Conservation (phyloP, 805 yeast species). For the Candida sakaeoensis region DNA sequence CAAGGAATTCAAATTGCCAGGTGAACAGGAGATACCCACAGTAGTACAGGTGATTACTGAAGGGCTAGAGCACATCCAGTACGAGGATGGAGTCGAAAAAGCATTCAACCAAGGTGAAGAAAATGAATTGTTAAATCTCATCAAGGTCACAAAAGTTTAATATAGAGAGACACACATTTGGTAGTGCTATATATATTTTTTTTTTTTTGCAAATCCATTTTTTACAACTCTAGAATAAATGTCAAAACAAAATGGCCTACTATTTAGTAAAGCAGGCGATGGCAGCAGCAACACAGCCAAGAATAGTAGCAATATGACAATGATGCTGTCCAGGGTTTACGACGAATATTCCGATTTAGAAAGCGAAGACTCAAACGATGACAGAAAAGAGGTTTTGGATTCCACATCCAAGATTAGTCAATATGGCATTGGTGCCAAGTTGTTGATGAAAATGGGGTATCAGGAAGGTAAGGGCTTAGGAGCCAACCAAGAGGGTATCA, state of each 20-base stretch:
- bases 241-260: conserved; percentile 4
- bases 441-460: conserved; percentile 85
- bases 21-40: conserved; percentile 31
- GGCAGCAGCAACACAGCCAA: neutral
- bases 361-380: conserved; percentile 12
- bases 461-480: conserved; percentile 86
- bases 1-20: conserved; percentile 35
- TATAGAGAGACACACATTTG: neutral
- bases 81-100: conserved; percentile 11
- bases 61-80: conserved; percentile 31
- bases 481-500: conserved; percentile 62
- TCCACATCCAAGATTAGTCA: conserved; percentile 9
- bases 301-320: conserved; percentile 1
- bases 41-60: conserved; percentile 41
- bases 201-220: neutral
- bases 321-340: conserved; percentile 13
- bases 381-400: conserved; percentile 24
- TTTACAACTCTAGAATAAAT: conserved; percentile 4
- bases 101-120: conserved; percentile 18
- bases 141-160: conserved; percentile 9
- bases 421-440: conserved; percentile 84
- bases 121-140: conserved; percentile 20
- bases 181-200: too few species aligned
- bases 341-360: conserved; percentile 21
- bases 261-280: conserved; percentile 3